Evolutionary conservation across 495 filamentous ascomycete genomes (phyloP).

Genomic region (Penicillium argentinense): DNA sequence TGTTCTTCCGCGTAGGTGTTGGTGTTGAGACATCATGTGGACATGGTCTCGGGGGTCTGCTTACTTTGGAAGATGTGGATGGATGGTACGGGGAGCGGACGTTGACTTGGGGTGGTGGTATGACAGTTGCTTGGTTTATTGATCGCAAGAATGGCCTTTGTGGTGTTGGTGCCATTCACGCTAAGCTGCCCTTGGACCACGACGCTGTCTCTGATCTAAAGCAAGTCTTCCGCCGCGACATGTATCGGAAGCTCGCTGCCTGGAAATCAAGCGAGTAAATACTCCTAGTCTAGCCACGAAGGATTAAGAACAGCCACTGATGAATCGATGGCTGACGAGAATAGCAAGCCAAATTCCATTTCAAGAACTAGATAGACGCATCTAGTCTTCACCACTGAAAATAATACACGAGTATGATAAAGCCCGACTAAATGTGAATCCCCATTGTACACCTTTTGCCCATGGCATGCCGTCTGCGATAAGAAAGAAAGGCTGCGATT

Average conservation of each 20-base stretch:
- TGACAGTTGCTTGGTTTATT: conserved; percentile 44
- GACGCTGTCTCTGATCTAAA: conserved; percentile 30
- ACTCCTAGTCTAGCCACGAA: too few species aligned
- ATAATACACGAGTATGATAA: too few species aligned
- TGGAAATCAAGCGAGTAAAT: conserved; percentile 8
- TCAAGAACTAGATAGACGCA: too few species aligned
- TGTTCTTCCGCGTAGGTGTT: conserved; percentile 30
- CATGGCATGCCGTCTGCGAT: too few species aligned
- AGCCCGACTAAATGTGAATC: too few species aligned
- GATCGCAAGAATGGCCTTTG: conserved; percentile 49
- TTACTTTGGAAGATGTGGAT: conserved; percentile 31
- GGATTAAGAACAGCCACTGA: too few species aligned
- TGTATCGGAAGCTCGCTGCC: conserved; percentile 34
- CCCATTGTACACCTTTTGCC: neutral
- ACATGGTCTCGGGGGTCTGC: conserved; percentile 27
- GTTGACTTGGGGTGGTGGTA: conserved; percentile 38
- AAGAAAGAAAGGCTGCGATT: too few species aligned
- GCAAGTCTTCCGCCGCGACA: conserved; percentile 43
- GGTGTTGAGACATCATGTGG: conserved; percentile 23
- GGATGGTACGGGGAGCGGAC: conserved; percentile 43
- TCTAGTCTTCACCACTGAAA: too few species aligned
- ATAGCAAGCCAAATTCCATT: neutral
- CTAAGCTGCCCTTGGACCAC: conserved; percentile 35
- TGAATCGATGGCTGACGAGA: too few species aligned
- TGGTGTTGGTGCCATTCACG: conserved; percentile 39